These are phyloP conservation scores for Lactarius akahatsu DNA, from an alignment of 768 basidiomycete genomes.

Conservation along the genomic window DNA sequence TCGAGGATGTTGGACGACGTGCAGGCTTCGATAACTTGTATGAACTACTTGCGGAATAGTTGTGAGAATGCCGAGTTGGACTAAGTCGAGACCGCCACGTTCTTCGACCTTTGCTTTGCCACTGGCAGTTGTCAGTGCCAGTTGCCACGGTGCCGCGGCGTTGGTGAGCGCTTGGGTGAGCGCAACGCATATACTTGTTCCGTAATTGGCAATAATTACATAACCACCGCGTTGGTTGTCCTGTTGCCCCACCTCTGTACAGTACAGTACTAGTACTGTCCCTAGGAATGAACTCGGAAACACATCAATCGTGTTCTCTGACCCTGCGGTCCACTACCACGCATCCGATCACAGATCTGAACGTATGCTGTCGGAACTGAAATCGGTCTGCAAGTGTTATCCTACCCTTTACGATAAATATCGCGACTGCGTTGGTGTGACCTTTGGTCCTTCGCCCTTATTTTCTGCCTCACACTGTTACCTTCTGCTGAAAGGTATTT, in stretches of 20 bases:
- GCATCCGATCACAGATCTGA: background rate
- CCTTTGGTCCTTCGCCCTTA: conserved; percentile 57
- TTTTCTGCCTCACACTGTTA: conserved; percentile 10
- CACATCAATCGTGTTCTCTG: conserved; percentile 56
- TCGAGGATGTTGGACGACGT: background rate
- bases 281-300: conserved; percentile 44
- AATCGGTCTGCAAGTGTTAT: conserved; percentile 79
- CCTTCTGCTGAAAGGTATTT: background rate
- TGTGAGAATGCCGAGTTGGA: conserved; percentile 1
- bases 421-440: conserved; percentile 71
- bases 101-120: background rate
- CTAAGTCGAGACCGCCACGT: background rate
- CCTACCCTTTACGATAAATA: conserved; percentile 78
- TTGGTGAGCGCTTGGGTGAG: background rate
- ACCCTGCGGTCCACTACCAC: conserved; percentile 61
- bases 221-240: background rate
- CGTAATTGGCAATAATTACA: background rate
- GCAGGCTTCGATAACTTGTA: conserved; percentile 1
- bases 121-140: background rate
- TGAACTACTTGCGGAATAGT: conserved; percentile 19
- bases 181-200: background rate
- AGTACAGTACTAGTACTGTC: too few species aligned
- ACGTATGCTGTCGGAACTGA: conserved; percentile 6
- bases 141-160: background rate
- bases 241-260: too few species aligned